Evolutionary conservation across 257 asterid genomes (phyloP), one percentile per base, ranked within the genome.

Genomic region (Eucommia ulmoides): DNA sequence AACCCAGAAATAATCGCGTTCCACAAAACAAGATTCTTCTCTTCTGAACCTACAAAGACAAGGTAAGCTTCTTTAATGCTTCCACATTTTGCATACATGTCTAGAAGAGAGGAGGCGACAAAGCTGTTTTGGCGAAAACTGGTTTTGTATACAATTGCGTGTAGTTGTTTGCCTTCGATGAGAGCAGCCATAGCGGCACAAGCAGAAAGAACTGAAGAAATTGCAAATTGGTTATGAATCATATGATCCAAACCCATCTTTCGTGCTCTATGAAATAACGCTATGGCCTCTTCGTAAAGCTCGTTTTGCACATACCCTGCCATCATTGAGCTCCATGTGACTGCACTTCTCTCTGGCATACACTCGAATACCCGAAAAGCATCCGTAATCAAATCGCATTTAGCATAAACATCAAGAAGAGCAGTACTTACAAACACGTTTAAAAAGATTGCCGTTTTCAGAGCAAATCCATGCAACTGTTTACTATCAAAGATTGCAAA

Each of bases 251-350:
- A 24, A 12, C 60, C 54, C 1, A 35, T 42, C 42, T 73, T 69
- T 42, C 64, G 81, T 1, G 81, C 79, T 42, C 61, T 57, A 8
- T 46, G 77, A 50, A 91, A 75, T 67, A 82, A 62, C 46, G 54
- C 22, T 41, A 85, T 41, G 8, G 92, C 96, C 64, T 86, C 96
- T 68, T 83, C 92, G 22, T 76, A 67, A 41, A 80, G 81, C 57
- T 73, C 82, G 20, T 80, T 85, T 29, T 74, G 84, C 41, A 80
- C 92, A 52, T 71, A 69, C 5, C 96, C 96, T 17, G 86, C 83
- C 60, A 91, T 69, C 98, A 91, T 85, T 17, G 98, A 82, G 66
- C 94, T 80, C 96, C 96, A 91, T 12, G 93, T 73, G 51, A 91
- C 91, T 17, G 66, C 92, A 53, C 74, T 83, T 65, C 65, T 85